Percentiles rank a stretch among this genome's conserved stretches.
Conservation (phyloP, 2,329 filamentous ascomycete genomes). For the Arthrinium phaeospermum region DNA sequence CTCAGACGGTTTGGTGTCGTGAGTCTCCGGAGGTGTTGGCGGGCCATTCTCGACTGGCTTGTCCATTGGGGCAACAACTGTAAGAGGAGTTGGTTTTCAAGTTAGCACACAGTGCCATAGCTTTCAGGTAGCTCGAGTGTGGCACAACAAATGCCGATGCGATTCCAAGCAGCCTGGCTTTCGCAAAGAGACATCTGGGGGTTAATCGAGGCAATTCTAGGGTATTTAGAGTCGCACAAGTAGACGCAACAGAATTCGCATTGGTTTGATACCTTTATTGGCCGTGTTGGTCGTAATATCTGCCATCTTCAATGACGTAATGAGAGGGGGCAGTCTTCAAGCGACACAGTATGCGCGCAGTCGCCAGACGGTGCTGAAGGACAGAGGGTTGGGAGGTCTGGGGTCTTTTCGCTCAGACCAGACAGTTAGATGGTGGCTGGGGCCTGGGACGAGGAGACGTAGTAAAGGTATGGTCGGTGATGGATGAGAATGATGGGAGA, state of each 20-base stretch:
- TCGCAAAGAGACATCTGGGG: neutral
- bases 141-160: neutral
- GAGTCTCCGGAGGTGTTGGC: slow-evolving; percentile 29
- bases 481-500: neutral
- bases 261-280: slow-evolving; percentile 22
- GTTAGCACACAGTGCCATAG: slow-evolving; percentile 15
- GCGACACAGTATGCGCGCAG: slow-evolving; percentile 20
- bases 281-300: slow-evolving; percentile 21
- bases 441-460: neutral
- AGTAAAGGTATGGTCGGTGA: neutral
- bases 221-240: neutral
- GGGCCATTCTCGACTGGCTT: slow-evolving; percentile 20
- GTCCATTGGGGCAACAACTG: slow-evolving; percentile 22
- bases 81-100: slow-evolving; percentile 16
- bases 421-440: neutral
- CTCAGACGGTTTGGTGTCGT: slow-evolving; percentile 30
- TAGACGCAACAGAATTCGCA: neutral
- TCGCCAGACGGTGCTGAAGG: neutral
- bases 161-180: neutral
- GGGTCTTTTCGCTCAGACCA: neutral
- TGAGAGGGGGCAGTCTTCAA: neutral
- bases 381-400: neutral
- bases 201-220: neutral
- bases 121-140: neutral
- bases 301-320: slow-evolving; percentile 27